Evolutionary conservation across 2,329 filamentous ascomycete genomes (phyloP).

Genomic region (Diaporthe citriasiana): DNA sequence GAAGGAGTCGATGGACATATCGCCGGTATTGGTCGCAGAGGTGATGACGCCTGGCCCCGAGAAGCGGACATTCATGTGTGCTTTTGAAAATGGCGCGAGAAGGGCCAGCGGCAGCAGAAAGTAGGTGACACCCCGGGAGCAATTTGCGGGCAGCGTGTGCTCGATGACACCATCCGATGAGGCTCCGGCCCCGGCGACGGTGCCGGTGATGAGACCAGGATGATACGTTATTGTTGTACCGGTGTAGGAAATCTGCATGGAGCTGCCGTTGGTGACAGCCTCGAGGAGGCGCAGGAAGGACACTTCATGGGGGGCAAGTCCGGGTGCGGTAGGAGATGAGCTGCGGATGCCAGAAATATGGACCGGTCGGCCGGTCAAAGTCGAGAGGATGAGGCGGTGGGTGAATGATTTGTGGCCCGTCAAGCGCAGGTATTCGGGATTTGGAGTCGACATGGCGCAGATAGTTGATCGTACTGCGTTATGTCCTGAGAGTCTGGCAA

Average conservation of each 20-base stretch:
- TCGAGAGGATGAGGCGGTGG: conserved; percentile 88
- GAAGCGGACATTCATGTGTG: conserved; percentile 90
- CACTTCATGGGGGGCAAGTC: conserved; percentile 92
- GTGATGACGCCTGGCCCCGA: conserved; percentile 94
- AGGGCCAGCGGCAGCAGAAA: conserved; percentile 92
- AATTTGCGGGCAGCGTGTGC: conserved; percentile 83
- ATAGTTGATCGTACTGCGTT: conserved; percentile 38
- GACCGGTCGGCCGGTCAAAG: conserved; percentile 88
- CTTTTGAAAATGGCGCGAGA: conserved; percentile 92
- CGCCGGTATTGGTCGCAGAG: conserved; percentile 81
- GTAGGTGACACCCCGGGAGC: conserved; percentile 87
- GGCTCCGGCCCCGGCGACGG: conserved; percentile 81
- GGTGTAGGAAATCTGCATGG: conserved; percentile 96
- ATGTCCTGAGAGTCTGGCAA: not conserved
- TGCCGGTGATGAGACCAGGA: conserved; percentile 92
- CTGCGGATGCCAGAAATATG: conserved; percentile 96
- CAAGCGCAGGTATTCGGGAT: conserved; percentile 77
- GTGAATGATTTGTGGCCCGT: conserved; percentile 87
- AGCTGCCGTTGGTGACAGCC: conserved; percentile 92
- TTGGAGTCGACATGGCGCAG: conserved; percentile 58
- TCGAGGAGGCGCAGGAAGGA: conserved; percentile 96
- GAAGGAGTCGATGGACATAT: conserved; percentile 93
- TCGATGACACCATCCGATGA: conserved; percentile 80
- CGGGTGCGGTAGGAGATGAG: conserved; percentile 86
- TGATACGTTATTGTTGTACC: conserved; percentile 94